Evolutionary conservation across 768 basidiomycete species (phyloP).

Genomic region (Trametes cubensis): DNA sequence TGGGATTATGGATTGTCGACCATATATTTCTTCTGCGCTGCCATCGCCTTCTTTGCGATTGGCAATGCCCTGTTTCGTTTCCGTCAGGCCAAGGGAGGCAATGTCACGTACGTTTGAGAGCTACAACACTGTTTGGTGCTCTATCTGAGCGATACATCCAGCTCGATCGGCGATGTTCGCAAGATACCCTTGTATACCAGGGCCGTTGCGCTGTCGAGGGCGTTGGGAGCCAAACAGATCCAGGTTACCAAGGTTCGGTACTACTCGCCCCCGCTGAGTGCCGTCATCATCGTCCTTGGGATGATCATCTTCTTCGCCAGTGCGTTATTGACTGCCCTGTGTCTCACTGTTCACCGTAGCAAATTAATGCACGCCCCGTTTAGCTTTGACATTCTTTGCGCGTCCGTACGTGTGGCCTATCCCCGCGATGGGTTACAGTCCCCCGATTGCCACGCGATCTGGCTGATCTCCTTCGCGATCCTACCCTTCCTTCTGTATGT

Average conservation of each 20-base stretch:
- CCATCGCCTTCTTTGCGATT: constrained; percentile 21
- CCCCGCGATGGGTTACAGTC: constrained; percentile 36
- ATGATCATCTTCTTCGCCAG: constrained; percentile 33
- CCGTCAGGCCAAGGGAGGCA: background rate
- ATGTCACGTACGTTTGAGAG: background rate
- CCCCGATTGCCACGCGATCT: constrained; percentile 35
- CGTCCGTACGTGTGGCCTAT: constrained; percentile 38
- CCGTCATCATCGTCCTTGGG: constrained; percentile 28
- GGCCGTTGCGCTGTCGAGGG: constrained; percentile 27
- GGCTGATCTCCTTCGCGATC: constrained; percentile 41
- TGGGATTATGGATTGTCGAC: constrained; percentile 38
- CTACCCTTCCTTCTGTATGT: constrained; percentile 41
- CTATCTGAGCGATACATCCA: background rate
- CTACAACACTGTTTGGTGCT: too few relatives aligned
- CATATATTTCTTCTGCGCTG: constrained; percentile 36
- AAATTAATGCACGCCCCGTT: background rate
- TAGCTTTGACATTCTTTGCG: constrained; percentile 32
- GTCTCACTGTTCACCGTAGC: too few relatives aligned
- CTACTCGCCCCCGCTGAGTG: constrained; percentile 37
- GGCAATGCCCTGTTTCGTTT: background rate
- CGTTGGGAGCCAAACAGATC: constrained; percentile 31
- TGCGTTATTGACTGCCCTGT: background rate
- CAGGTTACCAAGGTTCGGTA: constrained; percentile 26
- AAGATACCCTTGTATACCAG: constrained; percentile 16
- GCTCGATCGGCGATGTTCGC: background rate